phyloP scores from a whole-genome alignment of 768 basidiomycete species.

The Gloeophyllum trabeum region DNA sequence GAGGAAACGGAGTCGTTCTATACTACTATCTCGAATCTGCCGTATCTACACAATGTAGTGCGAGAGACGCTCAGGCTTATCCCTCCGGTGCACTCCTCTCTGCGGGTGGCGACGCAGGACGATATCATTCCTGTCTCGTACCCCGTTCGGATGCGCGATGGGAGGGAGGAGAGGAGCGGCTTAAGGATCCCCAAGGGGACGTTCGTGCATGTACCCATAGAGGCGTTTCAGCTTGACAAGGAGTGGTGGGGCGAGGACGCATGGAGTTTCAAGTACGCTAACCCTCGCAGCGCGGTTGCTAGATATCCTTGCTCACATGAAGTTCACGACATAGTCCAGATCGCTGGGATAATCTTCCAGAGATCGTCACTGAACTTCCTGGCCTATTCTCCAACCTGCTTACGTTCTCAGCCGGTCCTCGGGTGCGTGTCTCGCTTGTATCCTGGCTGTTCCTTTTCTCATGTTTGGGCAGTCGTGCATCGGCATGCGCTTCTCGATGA shows the following conservation, averaged over 20 bases:
- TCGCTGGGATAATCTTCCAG: conserved; percentile 69
- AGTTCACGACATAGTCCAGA: conserved; percentile 43
- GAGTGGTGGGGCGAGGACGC: conserved; percentile 73
- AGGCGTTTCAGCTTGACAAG: conserved; percentile 72
- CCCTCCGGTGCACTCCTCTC: conserved; percentile 72
- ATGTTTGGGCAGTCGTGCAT: conserved; percentile 54
- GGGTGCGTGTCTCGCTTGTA: conserved; percentile 33
- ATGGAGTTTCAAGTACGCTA: conserved; percentile 67
- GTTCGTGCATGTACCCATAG: conserved; percentile 68
- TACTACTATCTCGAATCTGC: conserved; percentile 42
- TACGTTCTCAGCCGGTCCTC: conserved; percentile 73
- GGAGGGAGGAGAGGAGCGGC: conserved; percentile 29
- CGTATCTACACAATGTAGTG: conserved; percentile 66
- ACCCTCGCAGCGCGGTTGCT: no score
- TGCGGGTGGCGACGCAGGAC: conserved; percentile 68
- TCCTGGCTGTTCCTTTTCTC: neutral
- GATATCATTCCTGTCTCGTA: conserved; percentile 66
- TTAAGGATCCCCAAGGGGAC: conserved; percentile 49
- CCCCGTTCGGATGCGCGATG: conserved; percentile 32
- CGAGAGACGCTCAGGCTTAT: conserved; percentile 70
- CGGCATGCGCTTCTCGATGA: conserved; percentile 71
- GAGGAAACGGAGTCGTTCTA: conserved; percentile 59
- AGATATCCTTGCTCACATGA: neutral
- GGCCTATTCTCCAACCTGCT: conserved; percentile 63
- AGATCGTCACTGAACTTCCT: conserved; percentile 52